These are phyloP conservation scores for Phytophthora pseudosyringae DNA, from an alignment of 352 stramenopile genomes.

Conservation along the genomic window DNA sequence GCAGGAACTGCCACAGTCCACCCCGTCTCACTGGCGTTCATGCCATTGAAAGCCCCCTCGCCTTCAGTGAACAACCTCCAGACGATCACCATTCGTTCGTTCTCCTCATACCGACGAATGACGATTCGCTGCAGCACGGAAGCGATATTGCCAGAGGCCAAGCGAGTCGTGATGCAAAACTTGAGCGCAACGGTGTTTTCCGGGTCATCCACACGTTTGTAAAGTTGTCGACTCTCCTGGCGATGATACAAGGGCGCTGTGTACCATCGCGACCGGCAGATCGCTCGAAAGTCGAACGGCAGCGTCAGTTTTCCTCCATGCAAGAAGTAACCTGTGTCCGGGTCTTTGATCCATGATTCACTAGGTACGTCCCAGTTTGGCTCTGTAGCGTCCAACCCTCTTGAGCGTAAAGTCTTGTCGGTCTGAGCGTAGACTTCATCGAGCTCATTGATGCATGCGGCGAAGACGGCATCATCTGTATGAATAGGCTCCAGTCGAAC, in stretches of 20 bases:
- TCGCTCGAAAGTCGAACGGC: conserved; percentile 10
- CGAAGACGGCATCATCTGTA: conserved; percentile 9
- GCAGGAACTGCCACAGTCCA: conserved; percentile 15
- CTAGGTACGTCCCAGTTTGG: neutral
- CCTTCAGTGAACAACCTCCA: conserved; percentile 31
- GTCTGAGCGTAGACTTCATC: conserved; percentile 17
- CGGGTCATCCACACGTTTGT: conserved; percentile 8
- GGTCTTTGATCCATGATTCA: conserved; percentile 16
- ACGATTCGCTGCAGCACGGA: conserved; percentile 27
- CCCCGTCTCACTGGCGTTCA: conserved; percentile 27
- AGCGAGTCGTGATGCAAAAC: conserved; percentile 17
- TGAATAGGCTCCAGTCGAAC: conserved; percentile 14
- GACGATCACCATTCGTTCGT: conserved; percentile 20
- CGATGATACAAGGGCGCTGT: conserved; percentile 15
- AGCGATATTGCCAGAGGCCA: conserved; percentile 7
- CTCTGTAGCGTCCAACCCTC: conserved; percentile 2
- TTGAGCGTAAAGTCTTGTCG: conserved; percentile 3
- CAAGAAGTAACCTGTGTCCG: conserved; percentile 17
- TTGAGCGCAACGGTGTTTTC: conserved; percentile 26
- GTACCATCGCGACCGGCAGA: conserved; percentile 8
- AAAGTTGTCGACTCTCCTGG: conserved; percentile 17
- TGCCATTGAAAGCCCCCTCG: conserved; percentile 24
- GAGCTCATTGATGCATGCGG: conserved; percentile 5
- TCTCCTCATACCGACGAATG: conserved; percentile 17
- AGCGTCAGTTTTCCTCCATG: conserved; percentile 12